Evolutionary conservation across 768 basidiomycete species (phyloP).

Genomic region (Rhizopogon vinicolor): DNA sequence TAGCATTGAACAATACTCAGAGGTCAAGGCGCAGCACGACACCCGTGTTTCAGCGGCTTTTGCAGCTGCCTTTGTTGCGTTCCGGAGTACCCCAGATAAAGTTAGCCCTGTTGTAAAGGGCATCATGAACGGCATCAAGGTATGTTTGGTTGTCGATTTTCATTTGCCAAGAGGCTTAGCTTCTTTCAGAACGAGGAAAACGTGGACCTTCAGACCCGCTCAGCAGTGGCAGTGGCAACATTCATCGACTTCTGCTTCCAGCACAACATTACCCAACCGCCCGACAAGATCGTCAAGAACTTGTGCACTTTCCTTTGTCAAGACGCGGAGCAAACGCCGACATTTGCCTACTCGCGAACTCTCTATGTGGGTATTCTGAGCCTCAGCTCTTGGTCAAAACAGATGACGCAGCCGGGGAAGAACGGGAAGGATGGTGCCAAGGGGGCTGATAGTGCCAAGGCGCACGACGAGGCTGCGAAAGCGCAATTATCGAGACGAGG

Average conservation of each 20-base stretch:
- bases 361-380: conserved; percentile 73
- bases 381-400: conserved; percentile 43
- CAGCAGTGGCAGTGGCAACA: conserved; percentile 79
- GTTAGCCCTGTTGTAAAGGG: conserved; percentile 95
- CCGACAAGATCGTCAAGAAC: conserved; percentile 96
- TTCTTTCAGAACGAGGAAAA: conserved; percentile 77
- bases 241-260: conserved; percentile 84
- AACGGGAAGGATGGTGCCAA: conserved; percentile 36
- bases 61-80: conserved; percentile 86
- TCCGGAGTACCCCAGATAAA: conserved; percentile 84
- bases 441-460: conserved; percentile 37
- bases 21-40: conserved; percentile 83
- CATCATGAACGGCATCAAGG: conserved; percentile 97
- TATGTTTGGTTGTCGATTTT: conserved; percentile 25
- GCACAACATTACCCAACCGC: conserved; percentile 74
- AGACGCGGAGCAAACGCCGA: conserved; percentile 84
- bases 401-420: conserved; percentile 25
- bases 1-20: conserved; percentile 75
- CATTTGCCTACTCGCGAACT: conserved; percentile 69
- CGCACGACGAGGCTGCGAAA: conserved; percentile 52
- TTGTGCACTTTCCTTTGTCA: conserved; percentile 95
- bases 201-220: conserved; percentile 79
- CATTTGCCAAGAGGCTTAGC: conserved; percentile 1
- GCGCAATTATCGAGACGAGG: conserved; percentile 79
- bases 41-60: conserved; percentile 85